Conservation (phyloP, 2,329 filamentous ascomycete genomes). For the Colletotrichum falcatum region DNA sequence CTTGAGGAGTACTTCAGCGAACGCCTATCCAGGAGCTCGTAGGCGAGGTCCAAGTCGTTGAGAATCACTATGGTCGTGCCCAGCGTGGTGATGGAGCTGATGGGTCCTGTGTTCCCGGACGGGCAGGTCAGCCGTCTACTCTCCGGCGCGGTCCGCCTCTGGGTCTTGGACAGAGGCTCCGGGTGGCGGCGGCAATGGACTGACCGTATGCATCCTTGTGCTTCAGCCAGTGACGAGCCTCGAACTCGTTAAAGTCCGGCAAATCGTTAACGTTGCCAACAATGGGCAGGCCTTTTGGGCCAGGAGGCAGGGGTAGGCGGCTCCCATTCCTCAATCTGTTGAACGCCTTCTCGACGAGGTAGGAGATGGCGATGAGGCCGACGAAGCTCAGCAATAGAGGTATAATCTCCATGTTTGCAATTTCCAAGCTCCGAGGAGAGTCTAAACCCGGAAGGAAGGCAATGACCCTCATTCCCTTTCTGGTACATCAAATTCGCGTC, state of each 20-base stretch:
- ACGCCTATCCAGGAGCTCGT: slow-evolving; percentile 54
- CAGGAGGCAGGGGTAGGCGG: slow-evolving; percentile 43
- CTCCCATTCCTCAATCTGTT: neutral
- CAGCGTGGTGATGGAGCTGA: slow-evolving; percentile 52
- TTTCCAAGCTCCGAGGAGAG: neutral
- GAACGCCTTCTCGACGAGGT: neutral
- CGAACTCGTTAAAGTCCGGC: slow-evolving; percentile 49
- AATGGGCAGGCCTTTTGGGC: slow-evolving; percentile 52
- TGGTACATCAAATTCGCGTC: too few relatives aligned
- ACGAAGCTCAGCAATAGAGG: neutral
- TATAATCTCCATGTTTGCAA: neutral
- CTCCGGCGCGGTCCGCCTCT: too few relatives aligned
- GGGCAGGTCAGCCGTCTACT: neutral
- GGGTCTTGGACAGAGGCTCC: too few relatives aligned
- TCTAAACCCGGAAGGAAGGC: neutral
- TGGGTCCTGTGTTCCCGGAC: slow-evolving; percentile 35
- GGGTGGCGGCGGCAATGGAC: neutral
- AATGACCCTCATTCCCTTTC: too few relatives aligned
- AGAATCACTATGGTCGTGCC: slow-evolving; percentile 57
- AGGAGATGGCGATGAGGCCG: neutral
- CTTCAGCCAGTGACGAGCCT: slow-evolving; percentile 52
- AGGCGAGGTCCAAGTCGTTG: slow-evolving; percentile 51
- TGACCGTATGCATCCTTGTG: slow-evolving; percentile 50
- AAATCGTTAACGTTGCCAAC: slow-evolving; percentile 61
- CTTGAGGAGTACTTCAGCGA: slow-evolving; percentile 49